phyloP scores from a whole-genome alignment of 2,329 filamentous ascomycete species.

The Penicillium expansum region DNA sequence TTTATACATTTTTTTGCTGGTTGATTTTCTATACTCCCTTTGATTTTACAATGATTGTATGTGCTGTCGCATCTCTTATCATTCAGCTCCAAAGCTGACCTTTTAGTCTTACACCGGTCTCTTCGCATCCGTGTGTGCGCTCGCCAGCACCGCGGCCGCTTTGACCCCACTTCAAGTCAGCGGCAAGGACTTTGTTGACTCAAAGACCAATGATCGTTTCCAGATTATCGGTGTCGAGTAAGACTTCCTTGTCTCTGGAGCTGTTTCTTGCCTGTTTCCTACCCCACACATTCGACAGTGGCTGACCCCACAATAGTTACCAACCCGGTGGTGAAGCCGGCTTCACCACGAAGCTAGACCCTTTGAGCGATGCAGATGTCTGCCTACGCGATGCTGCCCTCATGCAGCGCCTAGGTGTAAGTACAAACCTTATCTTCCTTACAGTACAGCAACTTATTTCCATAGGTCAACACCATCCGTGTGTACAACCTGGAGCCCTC shows the following conservation, averaged over 20 bases:
- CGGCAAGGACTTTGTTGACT: conserved; percentile 62
- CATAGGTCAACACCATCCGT: conserved; percentile 60
- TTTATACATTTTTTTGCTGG: too few relatives aligned
- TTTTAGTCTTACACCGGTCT: conserved; percentile 32
- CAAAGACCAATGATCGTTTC: conserved; percentile 56
- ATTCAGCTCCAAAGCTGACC: not conserved
- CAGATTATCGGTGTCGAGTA: conserved; percentile 63
- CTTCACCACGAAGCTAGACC: conserved; percentile 55
- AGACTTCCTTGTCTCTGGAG: conserved; percentile 21
- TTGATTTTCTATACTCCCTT: not conserved
- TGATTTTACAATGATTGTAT: conserved; percentile 25
- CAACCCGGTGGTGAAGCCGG: conserved; percentile 61
- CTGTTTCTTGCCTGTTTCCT: not conserved
- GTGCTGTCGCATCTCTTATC: conserved; percentile 3
- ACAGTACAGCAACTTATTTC: conserved; percentile 8
- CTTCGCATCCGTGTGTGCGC: conserved; percentile 41
- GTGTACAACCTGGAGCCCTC: conserved; percentile 62
- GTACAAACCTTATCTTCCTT: conserved; percentile 13
- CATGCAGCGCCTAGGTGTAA: conserved; percentile 60
- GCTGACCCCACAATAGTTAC: conserved; percentile 45
- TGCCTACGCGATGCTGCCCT: conserved; percentile 63
- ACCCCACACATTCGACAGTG: not conserved
- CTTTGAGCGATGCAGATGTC: conserved; percentile 55
- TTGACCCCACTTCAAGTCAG: conserved; percentile 57
- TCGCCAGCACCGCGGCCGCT: conserved; percentile 49